Base-by-base conservation (phyloP, 1,284 basidiomycete genomes). In the Fistulinella cinereoalba region DNA sequence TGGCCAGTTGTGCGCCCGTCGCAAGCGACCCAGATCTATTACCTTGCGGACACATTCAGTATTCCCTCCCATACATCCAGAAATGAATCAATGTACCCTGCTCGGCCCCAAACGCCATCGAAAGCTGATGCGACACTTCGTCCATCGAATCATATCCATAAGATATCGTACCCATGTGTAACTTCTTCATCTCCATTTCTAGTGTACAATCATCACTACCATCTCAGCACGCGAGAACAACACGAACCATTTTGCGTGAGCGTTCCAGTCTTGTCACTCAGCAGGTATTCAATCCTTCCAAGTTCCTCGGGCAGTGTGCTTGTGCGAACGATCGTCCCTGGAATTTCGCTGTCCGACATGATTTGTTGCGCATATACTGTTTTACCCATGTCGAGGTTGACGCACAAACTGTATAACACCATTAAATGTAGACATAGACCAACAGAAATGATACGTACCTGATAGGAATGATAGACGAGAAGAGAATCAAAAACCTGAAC, bases 371-470 rank as follows among this genome's bases (percentile, higher is more conserved):
- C 92, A 60, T 99, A 99, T 34, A 98, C 91, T 0, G 95, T 98
- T 73, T 99, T 99, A 51, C 96, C 97, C 95, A 99, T 98, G 67
- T 99, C 97, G 41, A 99, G 77, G 60, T 99, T 99, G 51, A 99
- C 96, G 23, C 97, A 88, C 43, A 99, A 74, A 76, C 93, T 97
- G 49, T 43, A 11, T 11, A 3, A 1, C 11, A 31, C 25, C 7
- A 12, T 27, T 7, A 12, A 27, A 7, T 12, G 25, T 12, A 12
- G 25, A 27, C 12, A 27, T 27, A 7, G 12, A 27, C 12, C 25
- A 6, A 47, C 97, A 28, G 85, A 94, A 68, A 98, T 99, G 76
- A 99, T 99, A 67, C 85, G 51, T 41, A 92, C 93, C 92, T 95
- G 72, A 99, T 99, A 22, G 97, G 97, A 60, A 99, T 99, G 68